Evolutionary conservation across 768 basidiomycete genomes (phyloP).

Genomic region (Suillus cothurnatus): DNA sequence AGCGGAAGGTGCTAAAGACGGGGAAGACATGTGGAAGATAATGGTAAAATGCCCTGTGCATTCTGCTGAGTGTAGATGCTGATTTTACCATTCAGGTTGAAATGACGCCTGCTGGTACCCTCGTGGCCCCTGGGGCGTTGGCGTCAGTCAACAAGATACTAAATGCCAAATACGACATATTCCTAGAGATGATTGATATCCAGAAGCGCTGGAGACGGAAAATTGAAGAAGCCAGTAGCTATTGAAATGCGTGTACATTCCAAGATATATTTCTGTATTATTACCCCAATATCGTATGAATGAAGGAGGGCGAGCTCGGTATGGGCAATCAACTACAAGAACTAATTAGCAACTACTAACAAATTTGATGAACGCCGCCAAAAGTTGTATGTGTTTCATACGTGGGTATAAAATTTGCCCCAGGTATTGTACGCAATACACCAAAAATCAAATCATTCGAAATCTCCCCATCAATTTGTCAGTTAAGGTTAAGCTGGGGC

Average conservation of each 20-base stretch:
- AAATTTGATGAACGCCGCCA: neutral
- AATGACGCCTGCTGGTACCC: conserved; percentile 86
- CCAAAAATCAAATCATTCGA: neutral
- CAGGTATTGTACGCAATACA: neutral
- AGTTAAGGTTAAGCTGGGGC: too few species aligned
- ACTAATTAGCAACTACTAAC: neutral
- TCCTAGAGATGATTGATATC: conserved; percentile 83
- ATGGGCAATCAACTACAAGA: neutral
- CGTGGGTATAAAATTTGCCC: neutral
- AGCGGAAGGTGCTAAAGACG: conserved; percentile 57
- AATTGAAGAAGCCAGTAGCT: conserved; percentile 58
- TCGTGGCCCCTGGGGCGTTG: conserved; percentile 65
- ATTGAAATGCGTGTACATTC: conserved; percentile 12
- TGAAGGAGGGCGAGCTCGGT: neutral
- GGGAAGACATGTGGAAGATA: conserved; percentile 81
- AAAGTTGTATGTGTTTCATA: neutral
- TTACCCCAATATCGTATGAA: neutral
- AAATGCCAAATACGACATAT: conserved; percentile 93
- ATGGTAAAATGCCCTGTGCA: conserved; percentile 59
- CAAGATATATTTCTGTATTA: neutral
- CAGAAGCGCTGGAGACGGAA: conserved; percentile 86
- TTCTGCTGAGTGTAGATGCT: neutral
- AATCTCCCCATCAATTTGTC: neutral
- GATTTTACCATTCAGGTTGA: conserved; percentile 56
- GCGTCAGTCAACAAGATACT: conserved; percentile 71